A percentile compares a stretch with the other conserved stretches of the same genome.
These are phyloP conservation scores for Coemansia asiatica DNA, from an alignment of 192 early-diverging fungal species.

Conservation along the genomic window DNA sequence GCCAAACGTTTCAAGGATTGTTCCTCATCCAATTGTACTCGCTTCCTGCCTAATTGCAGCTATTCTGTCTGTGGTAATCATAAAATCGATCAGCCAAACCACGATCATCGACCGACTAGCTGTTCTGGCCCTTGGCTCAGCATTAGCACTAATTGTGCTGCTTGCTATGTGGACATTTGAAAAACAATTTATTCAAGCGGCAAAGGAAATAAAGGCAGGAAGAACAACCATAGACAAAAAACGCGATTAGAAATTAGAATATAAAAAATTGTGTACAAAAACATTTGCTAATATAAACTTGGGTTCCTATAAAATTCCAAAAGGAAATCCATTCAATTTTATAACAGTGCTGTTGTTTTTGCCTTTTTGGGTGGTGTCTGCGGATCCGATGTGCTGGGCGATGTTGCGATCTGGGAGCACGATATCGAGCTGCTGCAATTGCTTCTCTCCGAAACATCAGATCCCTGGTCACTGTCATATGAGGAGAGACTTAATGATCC, in stretches of 20 bases:
- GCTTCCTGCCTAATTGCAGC: slow-evolving; percentile 22
- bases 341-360: slow-evolving; percentile 35
- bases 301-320: no score
- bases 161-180: slow-evolving; percentile 34
- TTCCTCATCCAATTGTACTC: slow-evolving; percentile 30
- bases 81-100: not conserved
- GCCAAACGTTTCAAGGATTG: slow-evolving; percentile 21
- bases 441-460: not conserved
- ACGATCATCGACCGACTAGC: slow-evolving; percentile 6
- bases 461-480: not conserved
- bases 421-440: slow-evolving; percentile 12
- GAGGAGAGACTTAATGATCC: not conserved
- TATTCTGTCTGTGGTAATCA: not conserved
- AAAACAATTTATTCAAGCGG: slow-evolving; percentile 24
- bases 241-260: not conserved
- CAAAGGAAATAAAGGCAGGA: not conserved
- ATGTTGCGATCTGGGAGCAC: slow-evolving; percentile 14
- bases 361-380: slow-evolving; percentile 51
- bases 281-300: no score
- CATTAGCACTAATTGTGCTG: slow-evolving; percentile 20
- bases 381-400: slow-evolving; percentile 18
- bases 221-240: not conserved
- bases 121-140: slow-evolving; percentile 17
- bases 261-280: not conserved
- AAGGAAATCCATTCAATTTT: not conserved